A percentile compares a stretch with the other conserved stretches of the same genome.
phyloP scores from a whole-genome alignment of 225 moss, liverwort and hornwort genomes.

The Bryoerythrophyllum caledonicum region DNA sequence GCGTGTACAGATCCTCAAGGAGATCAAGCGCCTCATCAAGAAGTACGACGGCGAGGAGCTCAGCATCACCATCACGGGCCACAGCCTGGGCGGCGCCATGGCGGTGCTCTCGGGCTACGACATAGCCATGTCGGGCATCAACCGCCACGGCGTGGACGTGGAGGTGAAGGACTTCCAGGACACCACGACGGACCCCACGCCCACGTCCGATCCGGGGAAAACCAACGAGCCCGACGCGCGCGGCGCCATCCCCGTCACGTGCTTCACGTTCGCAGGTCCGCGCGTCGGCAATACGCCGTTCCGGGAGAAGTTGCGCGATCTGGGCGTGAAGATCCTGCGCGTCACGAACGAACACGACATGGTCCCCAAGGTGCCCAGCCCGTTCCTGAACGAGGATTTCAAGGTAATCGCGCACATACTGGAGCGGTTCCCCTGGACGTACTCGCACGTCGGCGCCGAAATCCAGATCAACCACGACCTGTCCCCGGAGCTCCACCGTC shows the following conservation, averaged over 20 bases:
- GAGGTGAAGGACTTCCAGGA: conserved; percentile 26
- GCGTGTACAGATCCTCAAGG: conserved; percentile 35
- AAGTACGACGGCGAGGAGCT: conserved; percentile 40
- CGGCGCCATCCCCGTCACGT: conserved; percentile 55
- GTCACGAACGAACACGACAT: conserved; percentile 49
- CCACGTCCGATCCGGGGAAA: conserved; percentile 21
- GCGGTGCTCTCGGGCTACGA: conserved; percentile 72
- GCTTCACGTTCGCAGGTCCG: conserved; percentile 59
- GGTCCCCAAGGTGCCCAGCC: conserved; percentile 60
- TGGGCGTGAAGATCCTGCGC: conserved; percentile 65
- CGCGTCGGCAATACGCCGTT: conserved; percentile 70
- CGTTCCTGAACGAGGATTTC: conserved; percentile 34
- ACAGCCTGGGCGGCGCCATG: conserved; percentile 75
- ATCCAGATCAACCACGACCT: conserved; percentile 37
- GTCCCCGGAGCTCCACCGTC: conserved; percentile 38
- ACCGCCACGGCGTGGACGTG: conserved; percentile 51
- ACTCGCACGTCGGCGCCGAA: conserved; percentile 59
- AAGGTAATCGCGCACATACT: conserved; percentile 31
- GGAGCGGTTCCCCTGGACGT: conserved; percentile 62
- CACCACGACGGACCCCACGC: not conserved
- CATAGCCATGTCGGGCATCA: conserved; percentile 68
- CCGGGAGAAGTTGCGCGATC: conserved; percentile 34
- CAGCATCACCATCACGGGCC: conserved; percentile 77
- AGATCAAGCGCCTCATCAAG: conserved; percentile 40
- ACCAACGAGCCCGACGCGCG: not conserved